Percentiles rank a stretch among this genome's conserved stretches.
Evolutionary conservation across 352 stramenopile genomes (phyloP).

Genomic region (Globisporangium megalacanthum): DNA sequence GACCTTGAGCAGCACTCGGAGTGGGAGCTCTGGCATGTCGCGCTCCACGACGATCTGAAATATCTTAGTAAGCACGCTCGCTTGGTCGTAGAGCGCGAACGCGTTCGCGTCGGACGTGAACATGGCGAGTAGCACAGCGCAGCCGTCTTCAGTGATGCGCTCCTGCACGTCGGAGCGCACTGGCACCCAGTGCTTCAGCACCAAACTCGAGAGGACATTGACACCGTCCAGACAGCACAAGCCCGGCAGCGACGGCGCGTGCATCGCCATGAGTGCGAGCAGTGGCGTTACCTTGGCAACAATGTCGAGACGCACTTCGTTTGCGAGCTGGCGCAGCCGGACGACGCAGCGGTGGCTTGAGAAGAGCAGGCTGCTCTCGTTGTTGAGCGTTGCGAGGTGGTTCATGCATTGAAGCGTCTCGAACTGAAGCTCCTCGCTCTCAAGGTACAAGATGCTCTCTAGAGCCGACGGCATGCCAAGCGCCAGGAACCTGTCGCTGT

Average conservation of each 20-base stretch:
- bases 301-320: constrained; percentile 15
- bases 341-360: constrained; percentile 19
- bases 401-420: constrained; percentile 30
- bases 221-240: constrained; percentile 42
- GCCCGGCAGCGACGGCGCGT: constrained; percentile 38
- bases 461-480: constrained; percentile 30
- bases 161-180: constrained; percentile 6
- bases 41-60: constrained; percentile 37
- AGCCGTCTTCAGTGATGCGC: constrained; percentile 37
- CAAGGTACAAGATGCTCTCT: constrained; percentile 41
- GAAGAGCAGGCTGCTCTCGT: constrained; percentile 19
- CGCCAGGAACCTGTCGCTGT: constrained; percentile 33
- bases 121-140: constrained; percentile 38
- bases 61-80: constrained; percentile 36
- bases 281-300: constrained; percentile 40
- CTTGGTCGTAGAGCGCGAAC: constrained; percentile 39
- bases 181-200: constrained; percentile 15
- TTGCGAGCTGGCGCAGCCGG: constrained; percentile 16
- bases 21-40: constrained; percentile 29
- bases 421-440: constrained; percentile 30
- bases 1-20: constrained; percentile 44
- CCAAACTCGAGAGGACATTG: constrained; percentile 25
- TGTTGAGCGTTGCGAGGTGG: constrained; percentile 20
- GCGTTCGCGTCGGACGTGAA: constrained; percentile 42
- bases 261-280: constrained; percentile 38